These are phyloP conservation scores for Verticillium nonalfalfae DNA, from an alignment of 2,329 filamentous ascomycete species.

Conservation along the genomic window DNA sequence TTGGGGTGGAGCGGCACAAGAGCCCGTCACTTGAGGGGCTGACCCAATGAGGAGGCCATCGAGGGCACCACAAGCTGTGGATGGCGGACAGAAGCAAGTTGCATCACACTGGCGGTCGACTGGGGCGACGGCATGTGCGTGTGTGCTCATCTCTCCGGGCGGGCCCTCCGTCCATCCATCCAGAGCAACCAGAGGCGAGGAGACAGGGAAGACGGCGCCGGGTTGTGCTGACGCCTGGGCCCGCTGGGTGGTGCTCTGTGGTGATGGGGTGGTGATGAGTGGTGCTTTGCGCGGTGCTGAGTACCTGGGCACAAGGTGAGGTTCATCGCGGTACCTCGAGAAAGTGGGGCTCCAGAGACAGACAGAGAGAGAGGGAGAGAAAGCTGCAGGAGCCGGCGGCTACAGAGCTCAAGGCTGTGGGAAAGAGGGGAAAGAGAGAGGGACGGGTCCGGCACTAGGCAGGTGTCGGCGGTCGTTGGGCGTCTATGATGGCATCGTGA, in stretches of 20 bases:
- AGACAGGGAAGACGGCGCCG: neutral
- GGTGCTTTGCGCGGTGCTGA: too few relatives aligned
- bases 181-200: neutral
- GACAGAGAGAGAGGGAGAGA: neutral
- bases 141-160: neutral
- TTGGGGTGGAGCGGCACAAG: neutral
- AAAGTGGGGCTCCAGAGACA: neutral
- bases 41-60: neutral
- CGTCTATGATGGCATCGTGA: conserved; percentile 9
- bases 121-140: neutral
- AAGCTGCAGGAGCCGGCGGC: neutral
- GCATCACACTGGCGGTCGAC: neutral
- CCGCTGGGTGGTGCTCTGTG: neutral
- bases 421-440: conserved; percentile 7
- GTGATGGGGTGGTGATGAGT: too few relatives aligned
- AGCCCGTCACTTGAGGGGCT: neutral
- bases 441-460: conserved; percentile 3
- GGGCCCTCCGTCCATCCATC: neutral
- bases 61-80: neutral
- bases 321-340: neutral
- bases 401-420: neutral
- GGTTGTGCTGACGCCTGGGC: neutral
- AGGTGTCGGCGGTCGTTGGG: conserved; percentile 5
- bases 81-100: neutral
- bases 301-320: neutral